Evolutionary conservation across 2,329 filamentous ascomycete genomes (phyloP).

Genomic region (Xylariomycetidae sp.): DNA sequence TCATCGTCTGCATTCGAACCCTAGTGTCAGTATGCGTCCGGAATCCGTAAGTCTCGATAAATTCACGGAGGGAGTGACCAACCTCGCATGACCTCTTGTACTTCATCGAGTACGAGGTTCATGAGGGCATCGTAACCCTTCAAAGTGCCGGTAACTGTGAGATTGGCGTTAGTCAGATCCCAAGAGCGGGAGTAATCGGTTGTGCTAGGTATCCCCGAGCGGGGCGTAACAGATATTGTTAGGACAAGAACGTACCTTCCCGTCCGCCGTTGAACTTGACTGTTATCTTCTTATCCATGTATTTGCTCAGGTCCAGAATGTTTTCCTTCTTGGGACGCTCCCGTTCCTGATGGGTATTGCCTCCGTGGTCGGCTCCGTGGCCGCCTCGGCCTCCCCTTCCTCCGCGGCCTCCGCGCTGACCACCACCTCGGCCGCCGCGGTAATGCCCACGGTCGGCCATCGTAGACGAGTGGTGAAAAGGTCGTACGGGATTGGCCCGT

Average conservation of each 20-base stretch:
- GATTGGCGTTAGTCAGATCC: no score
- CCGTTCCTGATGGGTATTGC: conserved; percentile 42
- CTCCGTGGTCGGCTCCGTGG: conserved; percentile 36
- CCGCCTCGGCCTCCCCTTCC: conserved; percentile 37
- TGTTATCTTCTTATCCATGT: conserved; percentile 91
- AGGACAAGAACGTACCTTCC: conserved; percentile 79
- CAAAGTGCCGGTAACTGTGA: conserved; percentile 77
- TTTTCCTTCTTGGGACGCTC: conserved; percentile 97
- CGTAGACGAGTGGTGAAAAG: conserved; percentile 20
- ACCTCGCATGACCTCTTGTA: conserved; percentile 87
- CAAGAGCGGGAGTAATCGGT: no score
- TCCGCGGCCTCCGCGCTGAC: conserved; percentile 32
- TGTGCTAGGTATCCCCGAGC: no score
- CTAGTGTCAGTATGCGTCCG: no score
- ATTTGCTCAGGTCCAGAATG: conserved; percentile 90
- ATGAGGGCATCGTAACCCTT: conserved; percentile 97
- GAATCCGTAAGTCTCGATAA: no score
- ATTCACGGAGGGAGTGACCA: conserved; percentile 21
- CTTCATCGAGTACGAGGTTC: conserved; percentile 95
- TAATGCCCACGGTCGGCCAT: conserved; percentile 48
- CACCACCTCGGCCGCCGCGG: conserved; percentile 41
- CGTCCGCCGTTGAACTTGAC: conserved; percentile 96
- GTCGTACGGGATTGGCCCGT: conserved; percentile 8
- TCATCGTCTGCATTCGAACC: conserved; percentile 66
- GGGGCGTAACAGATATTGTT: no score